These are phyloP conservation scores for Suillus discolor DNA, from an alignment of 768 basidiomycete genomes.

Conservation along the genomic window DNA sequence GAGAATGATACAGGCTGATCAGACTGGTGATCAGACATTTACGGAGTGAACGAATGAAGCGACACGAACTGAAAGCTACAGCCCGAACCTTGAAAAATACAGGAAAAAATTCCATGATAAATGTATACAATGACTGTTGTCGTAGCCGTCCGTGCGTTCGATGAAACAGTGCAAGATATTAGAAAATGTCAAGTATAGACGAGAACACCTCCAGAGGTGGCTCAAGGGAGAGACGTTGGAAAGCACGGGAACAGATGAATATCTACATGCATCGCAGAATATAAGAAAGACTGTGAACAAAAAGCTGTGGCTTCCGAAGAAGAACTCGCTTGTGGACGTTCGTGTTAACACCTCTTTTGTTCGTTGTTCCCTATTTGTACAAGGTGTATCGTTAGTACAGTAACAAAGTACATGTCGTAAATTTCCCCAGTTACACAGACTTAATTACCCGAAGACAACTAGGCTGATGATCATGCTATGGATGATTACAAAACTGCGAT, in stretches of 20 bases:
- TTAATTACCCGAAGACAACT: no score
- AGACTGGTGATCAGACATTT: background rate
- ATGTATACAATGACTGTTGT: background rate
- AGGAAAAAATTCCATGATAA: slow-evolving; percentile 33
- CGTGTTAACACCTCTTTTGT: background rate
- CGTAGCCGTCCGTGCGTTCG: background rate
- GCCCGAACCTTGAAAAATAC: slow-evolving; percentile 33
- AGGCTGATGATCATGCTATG: no score
- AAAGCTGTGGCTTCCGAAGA: slow-evolving; percentile 17
- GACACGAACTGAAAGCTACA: slow-evolving; percentile 30
- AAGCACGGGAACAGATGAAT: slow-evolving; percentile 1
- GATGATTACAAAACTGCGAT: no score
- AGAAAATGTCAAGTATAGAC: background rate
- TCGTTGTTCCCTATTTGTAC: slow-evolving; percentile 1
- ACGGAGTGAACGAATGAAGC: background rate
- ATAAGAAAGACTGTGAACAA: slow-evolving; percentile 15
- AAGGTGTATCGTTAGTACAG: background rate
- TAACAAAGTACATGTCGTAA: no score
- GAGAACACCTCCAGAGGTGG: slow-evolving; percentile 23
- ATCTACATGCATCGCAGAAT: slow-evolving; percentile 1
- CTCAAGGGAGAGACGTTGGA: slow-evolving; percentile 2
- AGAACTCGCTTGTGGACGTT: background rate
- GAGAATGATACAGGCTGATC: slow-evolving; percentile 45
- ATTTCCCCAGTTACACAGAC: no score
- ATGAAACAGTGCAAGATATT: background rate